Base-by-base conservation (phyloP, 1,284 basidiomycete genomes). In the Melampsora larici-populina region DNA sequence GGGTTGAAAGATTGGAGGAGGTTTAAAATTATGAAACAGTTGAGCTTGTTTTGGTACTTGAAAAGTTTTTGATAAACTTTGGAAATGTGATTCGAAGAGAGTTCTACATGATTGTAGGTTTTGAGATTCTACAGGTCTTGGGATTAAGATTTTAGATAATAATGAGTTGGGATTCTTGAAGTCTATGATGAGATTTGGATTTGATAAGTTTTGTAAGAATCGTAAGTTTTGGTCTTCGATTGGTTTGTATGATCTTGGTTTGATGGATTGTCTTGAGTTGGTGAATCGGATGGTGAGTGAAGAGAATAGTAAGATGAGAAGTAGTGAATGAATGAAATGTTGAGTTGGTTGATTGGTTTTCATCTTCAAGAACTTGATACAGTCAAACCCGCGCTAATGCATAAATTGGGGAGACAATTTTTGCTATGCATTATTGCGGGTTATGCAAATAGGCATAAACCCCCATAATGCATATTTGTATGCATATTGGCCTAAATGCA, bases 71-170 rank as follows among this genome's bases (percentile, higher is more conserved):
- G 74, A 76, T 17, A 69, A 36, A 9, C n/a, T 43, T 43, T 33
- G 9, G 55, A 76, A 76, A 51, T 69, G 66, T 24, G 63, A 1
- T 18, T 24, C 8, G 15, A 76, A 76, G 24, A 76, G 36, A 15
- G 6, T 11, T 36, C 74, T 65, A 64, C 74, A 76, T 31, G 68
- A 29, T 33, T 17, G 46, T 18, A 76, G 40, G n/a, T 76, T 76
- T 48, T 62, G 13, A 36, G 66, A 69, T 67, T 63, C 29, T 7
- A 76, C 73, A 3, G 73, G 73, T 33, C 73, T 29, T 15, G 73
- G 73, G 43, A 76, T 69, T 4, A 69, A 26, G 36, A 76, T 76
- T 55, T 69, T 58, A n/a, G 64, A 58, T 36, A 76, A 18, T 11
- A 76, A 46, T 18, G 73, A 76, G 13, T 48, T 67, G 1, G 65